Conservation (phyloP, 176 grass and related monocot species). For the Phoenix roebelenii region DNA sequence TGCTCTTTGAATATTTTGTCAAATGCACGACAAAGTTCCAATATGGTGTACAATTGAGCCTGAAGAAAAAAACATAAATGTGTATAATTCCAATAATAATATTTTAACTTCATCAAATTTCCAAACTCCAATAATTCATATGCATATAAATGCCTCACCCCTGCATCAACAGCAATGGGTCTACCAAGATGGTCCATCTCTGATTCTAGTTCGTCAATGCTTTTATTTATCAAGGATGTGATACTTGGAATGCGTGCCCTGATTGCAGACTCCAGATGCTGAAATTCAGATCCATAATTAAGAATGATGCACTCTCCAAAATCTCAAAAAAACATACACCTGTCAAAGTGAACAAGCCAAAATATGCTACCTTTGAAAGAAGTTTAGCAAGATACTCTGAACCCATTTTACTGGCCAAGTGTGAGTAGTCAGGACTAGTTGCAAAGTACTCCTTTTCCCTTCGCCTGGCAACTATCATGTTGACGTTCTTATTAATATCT, state of each 20-base stretch:
- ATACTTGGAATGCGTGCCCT: conserved; percentile 77
- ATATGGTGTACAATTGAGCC: conserved; percentile 82
- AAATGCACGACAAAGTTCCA: conserved; percentile 94
- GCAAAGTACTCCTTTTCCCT: conserved; percentile 78
- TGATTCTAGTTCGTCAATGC: conserved; percentile 87
- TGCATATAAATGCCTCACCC: conserved; percentile 35
- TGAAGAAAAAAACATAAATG: conserved; percentile 21
- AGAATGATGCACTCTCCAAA: no score
- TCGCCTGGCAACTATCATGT: conserved; percentile 70
- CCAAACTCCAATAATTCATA: background rate
- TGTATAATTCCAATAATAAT: background rate
- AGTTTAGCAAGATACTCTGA: conserved; percentile 87
- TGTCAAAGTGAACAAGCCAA: background rate
- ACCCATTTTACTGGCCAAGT: conserved; percentile 79
- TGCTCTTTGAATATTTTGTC: conserved; percentile 97
- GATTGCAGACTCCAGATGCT: conserved; percentile 87
- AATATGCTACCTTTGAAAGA: conserved; percentile 58
- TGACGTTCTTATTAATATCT: conserved; percentile 77
- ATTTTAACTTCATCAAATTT: no score
- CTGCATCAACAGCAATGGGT: conserved; percentile 77
- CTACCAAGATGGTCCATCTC: conserved; percentile 85
- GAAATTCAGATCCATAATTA: conserved; percentile 10
- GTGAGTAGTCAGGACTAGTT: conserved; percentile 70
- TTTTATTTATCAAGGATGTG: conserved; percentile 88
- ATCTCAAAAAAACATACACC: background rate